Evolutionary conservation across 495 filamentous ascomycete genomes (phyloP), one percentile per base, ranked within the genome.

Genomic region (Filosporella fistucella): DNA sequence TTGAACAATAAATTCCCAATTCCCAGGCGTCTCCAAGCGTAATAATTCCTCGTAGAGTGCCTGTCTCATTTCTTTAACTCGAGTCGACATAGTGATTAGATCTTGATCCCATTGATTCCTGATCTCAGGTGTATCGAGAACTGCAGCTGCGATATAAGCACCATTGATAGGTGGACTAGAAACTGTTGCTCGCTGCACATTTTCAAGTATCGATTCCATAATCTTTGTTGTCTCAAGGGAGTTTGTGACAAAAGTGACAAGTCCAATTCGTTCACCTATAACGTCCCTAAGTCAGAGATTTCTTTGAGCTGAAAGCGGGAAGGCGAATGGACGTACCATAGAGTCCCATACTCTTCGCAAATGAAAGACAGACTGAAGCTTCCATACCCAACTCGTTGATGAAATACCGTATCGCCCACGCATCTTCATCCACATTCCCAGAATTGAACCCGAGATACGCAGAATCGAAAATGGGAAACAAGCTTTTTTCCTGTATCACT

Each of bases 381-480:
- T 74, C 54, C 66, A 76, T 42, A 8, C 48, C 20, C 32, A 55
- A 7, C 57, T 32, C 23, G 12, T 32, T 54, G 1, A 58, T 39
- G 61, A 76, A 76, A 56, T 76, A 70, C 35, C 72, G 68, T 4
- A 78, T 67, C 1, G 73, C 68, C 73, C 73, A 77, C 41, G 73
- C 72, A 52, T 78, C 75, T 38, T 76, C 67, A 51, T 68, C 68
- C 12, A 69, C 62, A 17, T 67, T 68, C 0, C 75, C 75, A n/a
- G 73, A 74, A 8, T 71, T 72, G 53, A 78, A 76, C n/a, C 75
- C 75, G 53, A 75, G 73, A 56, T 78, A 78, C 2, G 75, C 75
- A 12, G 66, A 72, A 61, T 78, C 75, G 45, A 78, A 78, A 62
- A 78, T 72, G 20, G 74, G 73, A 63, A 77, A 73, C 46, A 76